Evolutionary conservation across 23 red algal species (phyloP), one percentile per base, ranked within the genome.

Genomic region (Cyanidiococcus yangmingshanensis): DNA sequence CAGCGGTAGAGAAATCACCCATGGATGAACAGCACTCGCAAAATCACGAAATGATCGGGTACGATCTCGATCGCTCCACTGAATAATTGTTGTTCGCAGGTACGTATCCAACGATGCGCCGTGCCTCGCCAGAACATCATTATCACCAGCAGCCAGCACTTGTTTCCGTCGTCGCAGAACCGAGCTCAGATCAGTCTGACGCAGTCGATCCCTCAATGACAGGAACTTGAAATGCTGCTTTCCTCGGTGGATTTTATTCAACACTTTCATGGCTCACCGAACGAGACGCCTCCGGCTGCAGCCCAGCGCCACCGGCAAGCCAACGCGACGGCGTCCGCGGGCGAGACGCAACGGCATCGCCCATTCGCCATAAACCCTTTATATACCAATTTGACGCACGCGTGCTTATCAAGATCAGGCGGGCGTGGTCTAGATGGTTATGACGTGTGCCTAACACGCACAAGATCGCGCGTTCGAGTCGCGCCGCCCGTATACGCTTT

Each of bases 391-490:
- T 32, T 7, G 50, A n/a, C n/a, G 15, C 27, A 29, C 27, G n/a
- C 21, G 12, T 71, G 63, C 63, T 71, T 71, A 25, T 71, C 27
- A 2, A n/a, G n/a, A 29, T 71, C 63, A 29, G 12, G 32, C 63
- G 63, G 63, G n/a, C 63, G 63, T 25, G 63, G n/a, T 71, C 32
- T 35, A 71, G 63, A 32, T 35, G 63, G 63, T 71, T 71, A 71
- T 25, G 32, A 35, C 63, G 63, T 71, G 63, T 71, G 63, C 63
- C 63, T 71, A 71, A 71, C 63, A 71, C 63, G 63, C 63, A 71
- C 63, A 71, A 71, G 63, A 35, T 71, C 63, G 63, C 63, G 63
- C 63, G 63, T 71, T 71, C 63, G 63, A 71, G 32, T 71, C 63
- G 63, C 63, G 63, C 63, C 63, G 63, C 32, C 63, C 32, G 63